A percentile compares a stretch with the other conserved stretches of the same genome.
Conservation (phyloP, 78 protist species). For the Dictyostelium purpureum region DNA sequence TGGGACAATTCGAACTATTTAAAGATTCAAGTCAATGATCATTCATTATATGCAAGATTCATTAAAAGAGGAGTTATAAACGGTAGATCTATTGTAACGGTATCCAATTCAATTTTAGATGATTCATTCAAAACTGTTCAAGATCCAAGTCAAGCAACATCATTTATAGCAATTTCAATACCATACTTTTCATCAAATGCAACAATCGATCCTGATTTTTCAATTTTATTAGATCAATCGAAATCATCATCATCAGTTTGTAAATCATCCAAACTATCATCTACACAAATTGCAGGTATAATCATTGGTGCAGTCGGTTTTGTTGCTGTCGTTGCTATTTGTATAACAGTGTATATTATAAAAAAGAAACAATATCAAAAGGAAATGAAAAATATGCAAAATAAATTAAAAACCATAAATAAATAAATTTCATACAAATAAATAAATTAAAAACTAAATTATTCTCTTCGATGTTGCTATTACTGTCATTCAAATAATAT, state of each 20-base stretch:
- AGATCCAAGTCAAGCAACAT: background rate
- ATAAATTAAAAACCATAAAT: background rate
- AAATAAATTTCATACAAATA: too few relatives aligned
- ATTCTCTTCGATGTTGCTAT: too few relatives aligned
- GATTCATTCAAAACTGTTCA: too few relatives aligned
- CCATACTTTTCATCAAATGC: background rate
- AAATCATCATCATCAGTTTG: background rate
- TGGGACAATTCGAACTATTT: background rate
- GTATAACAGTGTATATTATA: background rate
- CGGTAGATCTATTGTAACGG: background rate
- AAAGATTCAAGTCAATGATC: background rate
- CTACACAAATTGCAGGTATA: constrained; percentile 1
- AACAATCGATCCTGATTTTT: background rate
- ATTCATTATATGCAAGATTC: constrained; percentile 4
- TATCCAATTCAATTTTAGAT: background rate
- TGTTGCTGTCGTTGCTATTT: background rate
- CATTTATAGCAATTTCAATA: background rate
- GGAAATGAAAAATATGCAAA: background rate
- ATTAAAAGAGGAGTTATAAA: background rate
- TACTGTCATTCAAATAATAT: too few relatives aligned
- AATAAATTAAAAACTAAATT: too few relatives aligned
- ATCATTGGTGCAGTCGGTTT: background rate
- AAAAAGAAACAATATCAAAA: background rate
- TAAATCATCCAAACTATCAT: background rate
- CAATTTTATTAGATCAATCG: background rate